Percentiles rank a stretch among this genome's conserved stretches.
phyloP scores from a whole-genome alignment of 108 stramenopile species.

The Cylindrotheca fusiformis region DNA sequence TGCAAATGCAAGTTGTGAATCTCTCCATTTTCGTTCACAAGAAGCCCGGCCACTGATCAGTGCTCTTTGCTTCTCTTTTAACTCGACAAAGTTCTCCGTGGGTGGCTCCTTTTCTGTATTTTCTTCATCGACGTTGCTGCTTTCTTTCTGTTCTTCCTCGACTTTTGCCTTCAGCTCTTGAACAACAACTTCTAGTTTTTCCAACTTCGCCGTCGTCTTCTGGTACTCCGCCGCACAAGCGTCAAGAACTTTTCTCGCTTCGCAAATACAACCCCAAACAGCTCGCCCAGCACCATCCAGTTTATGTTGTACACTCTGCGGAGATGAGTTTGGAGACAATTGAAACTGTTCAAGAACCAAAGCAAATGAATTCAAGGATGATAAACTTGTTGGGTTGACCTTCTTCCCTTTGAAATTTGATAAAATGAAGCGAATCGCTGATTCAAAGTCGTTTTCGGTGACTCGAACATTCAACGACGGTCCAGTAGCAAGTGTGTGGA shows the following conservation, averaged over 20 bases:
- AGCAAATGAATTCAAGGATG: constrained; percentile 72
- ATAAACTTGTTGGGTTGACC: constrained; percentile 62
- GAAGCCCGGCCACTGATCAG: constrained; percentile 56
- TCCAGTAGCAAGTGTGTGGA: constrained; percentile 75
- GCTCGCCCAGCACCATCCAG: constrained; percentile 75
- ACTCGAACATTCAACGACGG: constrained; percentile 65
- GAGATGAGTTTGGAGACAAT: constrained; percentile 12
- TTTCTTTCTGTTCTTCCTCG: constrained; percentile 14
- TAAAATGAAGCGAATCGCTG: constrained; percentile 77
- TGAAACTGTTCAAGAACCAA: constrained; percentile 57
- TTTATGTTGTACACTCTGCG: constrained; percentile 17
- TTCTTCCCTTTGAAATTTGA: constrained; percentile 87
- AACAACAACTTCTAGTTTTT: constrained; percentile 42
- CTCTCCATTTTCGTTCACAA: constrained; percentile 86
- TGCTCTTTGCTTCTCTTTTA: constrained; percentile 43
- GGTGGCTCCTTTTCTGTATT: constrained; percentile 6
- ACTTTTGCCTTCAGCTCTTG: constrained; percentile 47
- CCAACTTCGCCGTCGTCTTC: constrained; percentile 59
- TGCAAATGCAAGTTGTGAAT: constrained; percentile 76
- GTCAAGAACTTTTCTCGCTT: constrained; percentile 79
- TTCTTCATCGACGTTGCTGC: constrained; percentile 11
- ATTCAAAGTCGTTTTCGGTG: constrained; percentile 61
- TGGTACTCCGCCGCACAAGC: constrained; percentile 45
- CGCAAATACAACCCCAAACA: constrained; percentile 84
- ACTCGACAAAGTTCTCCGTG: constrained; percentile 16